Base-by-base conservation (phyloP, 352 stramenopile species). In the Phytopythium kandeliae region DNA sequence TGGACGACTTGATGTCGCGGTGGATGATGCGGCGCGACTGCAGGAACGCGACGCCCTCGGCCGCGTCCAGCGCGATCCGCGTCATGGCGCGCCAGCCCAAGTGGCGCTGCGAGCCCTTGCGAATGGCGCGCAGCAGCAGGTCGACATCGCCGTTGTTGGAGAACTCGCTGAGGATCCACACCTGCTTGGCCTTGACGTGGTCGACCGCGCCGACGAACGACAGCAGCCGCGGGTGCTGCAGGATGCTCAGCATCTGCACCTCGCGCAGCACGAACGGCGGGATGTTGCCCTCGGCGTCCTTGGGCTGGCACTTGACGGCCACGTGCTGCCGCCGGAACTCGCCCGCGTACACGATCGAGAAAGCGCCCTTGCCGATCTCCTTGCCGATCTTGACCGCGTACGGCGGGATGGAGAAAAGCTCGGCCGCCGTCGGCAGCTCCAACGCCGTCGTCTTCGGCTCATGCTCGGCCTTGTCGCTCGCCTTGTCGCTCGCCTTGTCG, bases 31-130 rank as follows among this genome's bases (percentile, higher is more conserved):
- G 65, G 30, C 70, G 69, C 40, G 74, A 70, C 69, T 99, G 97
- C 49, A 99, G 65, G 71, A 98, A 99, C 46, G 90, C 78, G 51
- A 99, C 91, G 54, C 93, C 96, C 46, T 85, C 69, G 0, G 95
- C 92, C 7, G 82, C 69, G 44, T 96, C 84, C 24, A 92, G 60
- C 13, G 79, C 82, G 41, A 92, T 86, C 37, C 76, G 78, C 13
- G 73, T 59, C 41, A 88, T 72, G 15, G 65, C 47, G 11, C 65
- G 48, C 84, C 84, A 94, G 22, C 81, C 78, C 24, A 86, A 50
- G 33, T 92, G 81, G 2, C 51, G 6, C 31, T 63, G 61, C 16
- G 63, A 61, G 1, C 63, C 65, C 11, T 59, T 77, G 35, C 78
- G 78, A 50, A 84, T 85, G 16, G 58, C 54, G 40, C 80, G 76